Percentiles rank a stretch among this genome's conserved stretches.
Evolutionary conservation across 768 basidiomycete species (phyloP).

Genomic region (Russula dissimulans): DNA sequence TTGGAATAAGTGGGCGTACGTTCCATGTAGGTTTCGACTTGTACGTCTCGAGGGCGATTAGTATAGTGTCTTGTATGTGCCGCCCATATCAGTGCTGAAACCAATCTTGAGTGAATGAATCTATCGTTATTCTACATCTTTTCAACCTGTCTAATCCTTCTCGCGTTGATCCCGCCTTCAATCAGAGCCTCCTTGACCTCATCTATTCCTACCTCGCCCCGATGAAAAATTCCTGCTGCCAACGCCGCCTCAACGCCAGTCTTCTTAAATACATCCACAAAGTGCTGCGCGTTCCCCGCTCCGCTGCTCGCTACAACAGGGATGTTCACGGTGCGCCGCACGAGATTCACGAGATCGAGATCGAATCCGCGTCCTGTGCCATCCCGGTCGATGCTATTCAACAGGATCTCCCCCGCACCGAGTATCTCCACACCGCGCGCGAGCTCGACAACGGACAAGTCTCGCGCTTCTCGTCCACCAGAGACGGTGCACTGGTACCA

Average conservation of each 20-base stretch:
- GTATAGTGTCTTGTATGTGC: constrained; percentile 12
- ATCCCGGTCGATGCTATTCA: constrained; percentile 96
- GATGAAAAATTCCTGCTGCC: constrained; percentile 96
- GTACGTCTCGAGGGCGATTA: constrained; percentile 13
- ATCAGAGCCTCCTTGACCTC: constrained; percentile 63
- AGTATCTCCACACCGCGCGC: constrained; percentile 81
- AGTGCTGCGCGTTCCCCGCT: constrained; percentile 75
- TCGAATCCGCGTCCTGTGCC: constrained; percentile 92
- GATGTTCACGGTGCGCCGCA: constrained; percentile 69
- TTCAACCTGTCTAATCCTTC: constrained; percentile 17
- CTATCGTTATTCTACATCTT: neutral
- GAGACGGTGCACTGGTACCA: constrained; percentile 99
- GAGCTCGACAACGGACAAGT: constrained; percentile 85
- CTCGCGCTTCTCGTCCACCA: constrained; percentile 78
- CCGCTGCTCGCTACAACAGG: constrained; percentile 95
- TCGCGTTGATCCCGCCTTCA: constrained; percentile 41
- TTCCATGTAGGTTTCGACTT: constrained; percentile 18
- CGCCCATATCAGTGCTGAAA: constrained; percentile 11
- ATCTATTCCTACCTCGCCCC: constrained; percentile 73
- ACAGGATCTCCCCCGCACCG: constrained; percentile 89
- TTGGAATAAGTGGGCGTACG: neutral
- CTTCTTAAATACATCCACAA: constrained; percentile 73
- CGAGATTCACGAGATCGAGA: constrained; percentile 65
- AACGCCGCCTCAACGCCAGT: constrained; percentile 85
- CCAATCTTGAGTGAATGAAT: neutral